These are phyloP conservation scores for Saturnispora dispora DNA, from an alignment of 805 yeast genomes.

Conservation along the genomic window DNA sequence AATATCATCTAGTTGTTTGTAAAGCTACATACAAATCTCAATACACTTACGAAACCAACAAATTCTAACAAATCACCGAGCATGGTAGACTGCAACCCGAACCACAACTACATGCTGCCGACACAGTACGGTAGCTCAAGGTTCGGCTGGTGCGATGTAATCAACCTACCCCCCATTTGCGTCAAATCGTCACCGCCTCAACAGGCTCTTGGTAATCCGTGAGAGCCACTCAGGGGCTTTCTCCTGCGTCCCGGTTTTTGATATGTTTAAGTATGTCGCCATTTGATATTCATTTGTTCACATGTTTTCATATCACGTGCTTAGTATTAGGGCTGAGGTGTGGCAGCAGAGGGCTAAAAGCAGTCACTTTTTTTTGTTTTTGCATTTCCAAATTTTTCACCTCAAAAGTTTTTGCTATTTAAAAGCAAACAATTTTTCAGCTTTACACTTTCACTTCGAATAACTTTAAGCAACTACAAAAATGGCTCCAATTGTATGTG, in stretches of 20 bases:
- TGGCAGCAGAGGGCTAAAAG: neutral
- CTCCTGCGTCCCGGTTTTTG: too few relatives aligned
- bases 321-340: neutral
- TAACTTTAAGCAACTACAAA: slow-evolving; percentile 5
- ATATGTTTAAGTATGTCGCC: too few relatives aligned
- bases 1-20: neutral
- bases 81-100: too few relatives aligned
- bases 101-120: too few relatives aligned
- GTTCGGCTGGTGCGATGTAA: too few relatives aligned
- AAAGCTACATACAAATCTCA: neutral
- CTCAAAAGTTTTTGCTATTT: neutral
- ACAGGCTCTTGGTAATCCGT: too few relatives aligned
- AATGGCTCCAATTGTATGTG: slow-evolving; percentile 33
- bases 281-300: too few relatives aligned
- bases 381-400: neutral
- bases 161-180: too few relatives aligned
- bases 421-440: neutral
- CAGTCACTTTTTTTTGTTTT: neutral
- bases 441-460: neutral
- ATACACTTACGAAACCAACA: neutral
- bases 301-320: too few relatives aligned
- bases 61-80: neutral
- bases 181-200: too few relatives aligned
- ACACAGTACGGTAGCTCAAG: too few relatives aligned
- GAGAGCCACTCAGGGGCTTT: too few relatives aligned